These are phyloP conservation scores for Metarhizium humberi DNA, from an alignment of 2,329 filamentous ascomycete species.

Conservation along the genomic window DNA sequence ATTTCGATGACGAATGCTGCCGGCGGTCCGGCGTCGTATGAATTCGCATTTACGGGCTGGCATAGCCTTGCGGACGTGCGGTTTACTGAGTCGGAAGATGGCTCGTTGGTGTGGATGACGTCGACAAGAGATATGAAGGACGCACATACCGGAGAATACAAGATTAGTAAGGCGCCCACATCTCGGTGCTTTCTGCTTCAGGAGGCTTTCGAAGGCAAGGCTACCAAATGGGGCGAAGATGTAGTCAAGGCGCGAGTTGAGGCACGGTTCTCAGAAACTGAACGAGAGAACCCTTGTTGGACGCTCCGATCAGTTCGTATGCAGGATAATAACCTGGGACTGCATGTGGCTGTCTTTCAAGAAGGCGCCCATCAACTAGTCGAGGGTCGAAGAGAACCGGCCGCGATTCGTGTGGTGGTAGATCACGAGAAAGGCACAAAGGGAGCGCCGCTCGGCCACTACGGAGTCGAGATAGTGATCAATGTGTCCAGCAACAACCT, in stretches of 20 bases:
- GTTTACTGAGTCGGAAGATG: slow-evolving; percentile 62
- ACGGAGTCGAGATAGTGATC: slow-evolving; percentile 62
- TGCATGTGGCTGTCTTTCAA: slow-evolving; percentile 63
- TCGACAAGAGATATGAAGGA: slow-evolving; percentile 53
- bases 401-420: slow-evolving; percentile 62
- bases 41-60: slow-evolving; percentile 68
- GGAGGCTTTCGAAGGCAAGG: slow-evolving; percentile 70
- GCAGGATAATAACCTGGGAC: slow-evolving; percentile 47
- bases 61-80: slow-evolving; percentile 60
- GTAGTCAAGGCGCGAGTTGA: slow-evolving; percentile 80
- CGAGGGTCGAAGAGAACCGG: slow-evolving; percentile 57
- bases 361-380: slow-evolving; percentile 54
- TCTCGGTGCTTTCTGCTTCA: slow-evolving; percentile 63
- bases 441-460: slow-evolving; percentile 55
- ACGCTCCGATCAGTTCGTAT: slow-evolving; percentile 62
- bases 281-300: slow-evolving; percentile 75
- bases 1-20: slow-evolving; percentile 55
- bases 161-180: slow-evolving; percentile 38
- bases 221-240: slow-evolving; percentile 71
- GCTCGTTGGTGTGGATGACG: slow-evolving; percentile 58
- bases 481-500: slow-evolving; percentile 49
- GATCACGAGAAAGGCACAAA: slow-evolving; percentile 60
- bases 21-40: slow-evolving; percentile 52
- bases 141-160: slow-evolving; percentile 33
- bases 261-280: slow-evolving; percentile 71